A percentile compares a stretch with the other conserved stretches of the same genome.
Evolutionary conservation across 2,329 filamentous ascomycete species (phyloP).

Genomic region (Paramyrothecium roridum): DNA sequence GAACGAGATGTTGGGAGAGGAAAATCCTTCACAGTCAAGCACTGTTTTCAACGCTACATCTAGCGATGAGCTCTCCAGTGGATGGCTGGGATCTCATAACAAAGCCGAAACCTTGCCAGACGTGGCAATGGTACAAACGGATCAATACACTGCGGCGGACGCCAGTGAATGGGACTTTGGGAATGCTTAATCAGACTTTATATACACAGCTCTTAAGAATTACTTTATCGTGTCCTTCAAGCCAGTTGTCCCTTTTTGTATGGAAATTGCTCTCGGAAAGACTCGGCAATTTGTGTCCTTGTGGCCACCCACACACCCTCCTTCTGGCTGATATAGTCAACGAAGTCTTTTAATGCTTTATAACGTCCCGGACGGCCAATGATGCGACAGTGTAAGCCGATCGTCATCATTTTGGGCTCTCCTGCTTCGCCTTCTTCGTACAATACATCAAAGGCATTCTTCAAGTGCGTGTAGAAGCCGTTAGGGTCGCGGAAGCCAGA

Average conservation of each 20-base stretch:
- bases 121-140: not conserved
- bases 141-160: not conserved
- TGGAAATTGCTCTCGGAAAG: conserved; percentile 44
- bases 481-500: conserved; percentile 41
- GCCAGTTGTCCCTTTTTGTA: conserved; percentile 38
- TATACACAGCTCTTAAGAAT: not conserved
- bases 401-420: conserved; percentile 55
- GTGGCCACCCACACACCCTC: conserved; percentile 53
- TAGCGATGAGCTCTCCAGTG: not conserved
- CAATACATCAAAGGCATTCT: conserved; percentile 50
- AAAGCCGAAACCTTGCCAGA: not conserved
- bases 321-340: conserved; percentile 49
- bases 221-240: not conserved
- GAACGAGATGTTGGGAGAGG: conserved; percentile 19
- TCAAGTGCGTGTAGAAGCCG: conserved; percentile 43
- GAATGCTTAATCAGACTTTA: not conserved
- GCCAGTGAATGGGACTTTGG: not conserved
- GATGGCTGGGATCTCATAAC: not conserved
- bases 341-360: conserved; percentile 47
- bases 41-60: not conserved
- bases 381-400: conserved; percentile 50
- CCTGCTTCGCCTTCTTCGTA: conserved; percentile 48
- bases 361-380: conserved; percentile 50
- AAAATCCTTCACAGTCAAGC: not conserved
- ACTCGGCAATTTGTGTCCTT: conserved; percentile 47